Evolutionary conservation across 202 grass and related monocot genomes (phyloP), one percentile per base, ranked within the genome.

Genomic region (Sporobolus alterniflorus): DNA sequence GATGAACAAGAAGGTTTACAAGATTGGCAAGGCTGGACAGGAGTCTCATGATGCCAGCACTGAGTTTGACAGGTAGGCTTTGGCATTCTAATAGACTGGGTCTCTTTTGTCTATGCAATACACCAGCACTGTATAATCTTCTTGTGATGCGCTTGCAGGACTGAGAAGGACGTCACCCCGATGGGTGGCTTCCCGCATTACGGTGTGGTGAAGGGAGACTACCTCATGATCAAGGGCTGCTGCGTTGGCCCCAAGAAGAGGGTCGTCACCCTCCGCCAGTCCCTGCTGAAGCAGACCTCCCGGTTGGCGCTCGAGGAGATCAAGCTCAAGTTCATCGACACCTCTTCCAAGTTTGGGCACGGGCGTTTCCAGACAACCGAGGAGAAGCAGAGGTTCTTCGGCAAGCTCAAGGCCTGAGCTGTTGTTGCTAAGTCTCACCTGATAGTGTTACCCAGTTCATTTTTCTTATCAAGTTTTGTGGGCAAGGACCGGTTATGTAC

Each of bases 331-430:
- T 97, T 97, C 21, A 25, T 97, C 1, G 91, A 97, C 77, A 94
- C 94, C 73, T 97, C 94, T 11, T 97, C 94, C 73, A 97, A 97
- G 85, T 97, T 97, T 3, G 91, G 94, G 24, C 94, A 97, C 2
- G 91, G 94, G 0, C 94, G 94, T 46, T 97, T 97, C 92, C 94
- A 97, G 88, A 94, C 94, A 14, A 97, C 94, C 0, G 75, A 94
- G 0, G 94, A 94, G 90, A 97, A 97, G 83, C 88, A 94, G 88
- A 94, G 72, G 82, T 94, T 89, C 80, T 97, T 77, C 9, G 92
- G 94, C 65, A 82, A 71, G 78, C 30, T 86, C 47, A 97, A 97
- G 86, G 84, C 84, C 62, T 95, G 3, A 33, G 17, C 22, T 36
- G 60, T 5, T 41, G 17, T 5, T 13, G 64, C 29, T n/a, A 6